Conservation (phyloP, 2,329 filamentous ascomycete species). For the Phoma herbarum region DNA sequence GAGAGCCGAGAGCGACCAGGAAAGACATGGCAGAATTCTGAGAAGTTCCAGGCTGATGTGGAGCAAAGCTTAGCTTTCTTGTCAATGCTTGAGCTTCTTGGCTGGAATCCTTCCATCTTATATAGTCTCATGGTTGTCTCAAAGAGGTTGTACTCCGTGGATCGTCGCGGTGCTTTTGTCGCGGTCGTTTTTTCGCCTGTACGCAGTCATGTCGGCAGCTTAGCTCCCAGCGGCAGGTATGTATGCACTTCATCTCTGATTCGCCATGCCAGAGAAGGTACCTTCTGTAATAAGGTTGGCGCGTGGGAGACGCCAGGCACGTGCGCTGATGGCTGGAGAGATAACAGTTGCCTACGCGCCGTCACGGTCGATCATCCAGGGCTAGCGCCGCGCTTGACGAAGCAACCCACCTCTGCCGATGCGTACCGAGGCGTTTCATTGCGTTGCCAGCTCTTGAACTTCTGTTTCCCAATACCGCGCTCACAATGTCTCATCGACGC, state of each 20-base stretch:
- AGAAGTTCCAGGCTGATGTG: background rate
- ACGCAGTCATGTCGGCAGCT: background rate
- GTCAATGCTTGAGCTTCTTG: slow-evolving; percentile 6
- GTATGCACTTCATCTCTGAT: background rate
- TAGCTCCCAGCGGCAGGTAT: slow-evolving; percentile 8
- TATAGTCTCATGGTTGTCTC: background rate
- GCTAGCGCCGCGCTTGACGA: slow-evolving; percentile 1
- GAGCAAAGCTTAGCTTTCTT: slow-evolving; percentile 9
- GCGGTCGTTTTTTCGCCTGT: background rate
- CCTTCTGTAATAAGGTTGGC: slow-evolving; percentile 7
- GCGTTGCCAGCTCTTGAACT: background rate
- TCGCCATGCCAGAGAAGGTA: background rate
- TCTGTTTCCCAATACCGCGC: background rate
- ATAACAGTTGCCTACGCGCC: slow-evolving; percentile 5
- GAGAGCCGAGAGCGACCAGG: slow-evolving; percentile 1
- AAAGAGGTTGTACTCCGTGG: background rate
- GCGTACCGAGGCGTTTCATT: background rate
- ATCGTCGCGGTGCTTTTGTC: background rate
- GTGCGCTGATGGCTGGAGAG: slow-evolving; percentile 5
- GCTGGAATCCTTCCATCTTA: slow-evolving; percentile 3
- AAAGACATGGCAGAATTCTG: background rate
- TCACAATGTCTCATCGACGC: background rate
- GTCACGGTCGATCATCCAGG: slow-evolving; percentile 4
- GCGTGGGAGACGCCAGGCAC: background rate
- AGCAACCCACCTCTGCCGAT: background rate